These are phyloP conservation scores for Chaetoscypha palmicola DNA, from an alignment of 2,329 filamentous ascomycete species.

Conservation along the genomic window DNA sequence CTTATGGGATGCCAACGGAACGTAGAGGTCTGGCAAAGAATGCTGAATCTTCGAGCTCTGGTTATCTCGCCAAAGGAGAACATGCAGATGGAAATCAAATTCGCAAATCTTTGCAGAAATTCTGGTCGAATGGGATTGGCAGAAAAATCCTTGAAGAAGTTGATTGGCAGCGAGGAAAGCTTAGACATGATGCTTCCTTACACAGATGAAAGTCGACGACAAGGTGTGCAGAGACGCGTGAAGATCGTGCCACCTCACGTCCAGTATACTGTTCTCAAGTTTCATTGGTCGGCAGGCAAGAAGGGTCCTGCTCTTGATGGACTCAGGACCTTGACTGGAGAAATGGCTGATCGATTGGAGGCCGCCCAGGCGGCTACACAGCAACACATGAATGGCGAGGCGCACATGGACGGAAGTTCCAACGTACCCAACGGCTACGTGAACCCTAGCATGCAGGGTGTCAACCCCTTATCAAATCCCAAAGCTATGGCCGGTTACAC, in stretches of 20 bases:
- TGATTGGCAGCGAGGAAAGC: slow-evolving; percentile 67
- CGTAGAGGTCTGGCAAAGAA: slow-evolving; percentile 96
- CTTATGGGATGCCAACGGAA: slow-evolving; percentile 94
- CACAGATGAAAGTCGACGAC: slow-evolving; percentile 17
- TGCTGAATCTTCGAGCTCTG: slow-evolving; percentile 88
- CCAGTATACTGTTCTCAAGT: slow-evolving; percentile 95
- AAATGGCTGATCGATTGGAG: slow-evolving; percentile 40
- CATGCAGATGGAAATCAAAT: slow-evolving; percentile 99
- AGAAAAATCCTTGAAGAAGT: slow-evolving; percentile 85
- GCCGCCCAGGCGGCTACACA: slow-evolving; percentile 25
- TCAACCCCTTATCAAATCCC: slow-evolving; percentile 17
- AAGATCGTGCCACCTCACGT: slow-evolving; percentile 56
- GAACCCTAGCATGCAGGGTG: slow-evolving; percentile 34
- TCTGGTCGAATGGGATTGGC: slow-evolving; percentile 89
- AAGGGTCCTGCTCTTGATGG: slow-evolving; percentile 52
- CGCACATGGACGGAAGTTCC: slow-evolving; percentile 39
- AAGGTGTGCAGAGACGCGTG: slow-evolving; percentile 12
- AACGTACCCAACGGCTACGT: slow-evolving; percentile 10
- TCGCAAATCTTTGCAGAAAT: slow-evolving; percentile 95
- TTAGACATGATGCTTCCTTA: slow-evolving; percentile 54
- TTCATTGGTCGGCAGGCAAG: slow-evolving; percentile 84
- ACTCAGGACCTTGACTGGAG: slow-evolving; percentile 53
- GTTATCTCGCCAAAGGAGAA: slow-evolving; percentile 91
- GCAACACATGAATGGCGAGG: slow-evolving; percentile 25
- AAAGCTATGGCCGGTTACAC: slow-evolving; percentile 53